Conservation (phyloP, 2,329 filamentous ascomycete species). For the Metarhizium rileyi region DNA sequence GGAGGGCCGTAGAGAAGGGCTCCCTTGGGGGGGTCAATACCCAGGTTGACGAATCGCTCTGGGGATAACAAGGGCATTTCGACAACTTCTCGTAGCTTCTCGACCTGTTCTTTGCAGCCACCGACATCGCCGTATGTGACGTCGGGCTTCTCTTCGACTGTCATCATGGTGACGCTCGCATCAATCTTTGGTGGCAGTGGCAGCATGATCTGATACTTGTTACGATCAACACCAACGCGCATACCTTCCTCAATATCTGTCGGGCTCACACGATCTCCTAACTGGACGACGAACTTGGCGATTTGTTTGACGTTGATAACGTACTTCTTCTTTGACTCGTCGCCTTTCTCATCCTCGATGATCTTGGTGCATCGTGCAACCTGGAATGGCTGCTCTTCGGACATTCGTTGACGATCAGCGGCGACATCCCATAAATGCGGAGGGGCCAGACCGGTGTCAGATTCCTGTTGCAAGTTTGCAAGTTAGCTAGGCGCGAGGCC, state of each 20-base stretch:
- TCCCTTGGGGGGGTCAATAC: constrained; percentile 96
- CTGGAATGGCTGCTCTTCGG: constrained; percentile 94
- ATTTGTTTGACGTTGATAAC: constrained; percentile 99
- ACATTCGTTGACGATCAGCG: constrained; percentile 96
- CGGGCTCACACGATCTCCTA: constrained; percentile 91
- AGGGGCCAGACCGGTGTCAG: constrained; percentile 93
- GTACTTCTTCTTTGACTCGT: constrained; percentile 98
- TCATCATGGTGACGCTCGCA: constrained; percentile 99
- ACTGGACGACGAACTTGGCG: constrained; percentile 96
- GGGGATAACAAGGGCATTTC: constrained; percentile 96
- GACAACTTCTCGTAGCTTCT: constrained; percentile 96
- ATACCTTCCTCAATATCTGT: constrained; percentile 99
- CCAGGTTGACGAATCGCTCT: constrained; percentile 95
- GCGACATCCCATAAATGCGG: constrained; percentile 98
- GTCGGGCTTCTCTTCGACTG: constrained; percentile 98
- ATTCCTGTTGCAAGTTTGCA: constrained; percentile 80
- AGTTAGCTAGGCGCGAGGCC: constrained; percentile 12
- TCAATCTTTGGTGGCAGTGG: constrained; percentile 97
- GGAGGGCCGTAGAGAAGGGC: constrained; percentile 93
- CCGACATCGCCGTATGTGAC: constrained; percentile 98
- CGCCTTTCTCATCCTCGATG: constrained; percentile 87
- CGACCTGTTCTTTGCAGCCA: constrained; percentile 98
- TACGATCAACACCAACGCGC: constrained; percentile 95
- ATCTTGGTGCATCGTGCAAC: constrained; percentile 99
- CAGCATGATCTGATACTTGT: constrained; percentile 98